Base-by-base conservation (phyloP, 208 protist species). In the Leishmania martiniquensis region DNA sequence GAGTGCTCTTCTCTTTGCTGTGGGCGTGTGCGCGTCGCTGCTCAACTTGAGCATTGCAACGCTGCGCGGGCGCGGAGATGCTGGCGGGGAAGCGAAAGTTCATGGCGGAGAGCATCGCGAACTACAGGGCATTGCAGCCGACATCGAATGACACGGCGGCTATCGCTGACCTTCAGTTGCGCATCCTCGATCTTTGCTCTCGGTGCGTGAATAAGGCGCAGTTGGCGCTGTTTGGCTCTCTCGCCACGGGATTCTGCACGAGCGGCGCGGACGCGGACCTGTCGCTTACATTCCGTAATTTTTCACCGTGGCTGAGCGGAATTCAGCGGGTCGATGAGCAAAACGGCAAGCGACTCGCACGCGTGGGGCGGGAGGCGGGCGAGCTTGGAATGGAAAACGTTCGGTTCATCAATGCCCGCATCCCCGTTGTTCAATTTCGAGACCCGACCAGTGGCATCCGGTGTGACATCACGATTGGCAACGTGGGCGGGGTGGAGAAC, bases 381-480 rank as follows among this genome's bases (percentile, higher is more conserved):
- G 76, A 84, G 29, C 79, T 88, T 63, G 94, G 94, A n/a, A 96
- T 98, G 92, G 87, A 93, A 65, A 71, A 94, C 12, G 91, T 96
- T 29, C 85, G 82, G 17, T 93, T 94, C 81, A 89, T 98, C 72
- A 80, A 84, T 49, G 94, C 92, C 9, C 80, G 87, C 52, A 96
- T 98, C 72, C 94, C 94, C 1, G 94, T 98, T 2, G 89, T 98
- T 54, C 90, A 95, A 78, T 96, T 98, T 73, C 80, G 87, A 37
- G 92, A 96, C 76, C 76, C 87, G 57, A 81, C 91, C 55, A 95
- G 86, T 51, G 87, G 86, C 42, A 85, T 94, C 29, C 90, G 95
- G 76, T 94, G 91, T 78, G 94, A 98, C 74, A 77, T 98, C 44
- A 96, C 85, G 69, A 98, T 98, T 76, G 94, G 94, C 62, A 98